A percentile compares a stretch with the other conserved stretches of the same genome.
These are phyloP conservation scores for Pseudogymnoascus sp. DNA, from an alignment of 2,329 filamentous ascomycete genomes.

Conservation along the genomic window DNA sequence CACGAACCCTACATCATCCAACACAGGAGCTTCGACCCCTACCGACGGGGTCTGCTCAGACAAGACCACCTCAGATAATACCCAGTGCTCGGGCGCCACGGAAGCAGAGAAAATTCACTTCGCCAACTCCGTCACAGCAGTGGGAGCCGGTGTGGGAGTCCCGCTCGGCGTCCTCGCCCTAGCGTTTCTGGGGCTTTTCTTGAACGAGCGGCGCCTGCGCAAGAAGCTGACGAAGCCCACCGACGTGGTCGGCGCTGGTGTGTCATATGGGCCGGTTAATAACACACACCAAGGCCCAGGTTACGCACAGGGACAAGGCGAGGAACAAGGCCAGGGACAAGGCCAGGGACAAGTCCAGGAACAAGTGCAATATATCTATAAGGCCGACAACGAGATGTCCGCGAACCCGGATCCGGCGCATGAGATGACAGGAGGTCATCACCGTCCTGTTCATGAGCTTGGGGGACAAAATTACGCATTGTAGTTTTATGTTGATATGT, in stretches of 20 bases:
- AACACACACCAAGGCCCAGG: not conserved
- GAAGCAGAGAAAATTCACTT: not conserved
- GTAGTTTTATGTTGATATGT: not conserved
- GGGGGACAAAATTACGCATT: not conserved
- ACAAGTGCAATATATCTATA: not conserved
- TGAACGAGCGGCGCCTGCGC: conserved; percentile 10
- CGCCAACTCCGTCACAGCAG: conserved; percentile 1
- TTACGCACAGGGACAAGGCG: not conserved
- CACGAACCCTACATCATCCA: not conserved
- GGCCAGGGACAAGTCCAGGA: conserved; percentile 14
- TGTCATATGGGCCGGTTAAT: not conserved
- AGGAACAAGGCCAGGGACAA: not conserved
- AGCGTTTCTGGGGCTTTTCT: conserved; percentile 9
- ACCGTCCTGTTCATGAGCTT: not conserved
- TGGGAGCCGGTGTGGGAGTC: conserved; percentile 14
- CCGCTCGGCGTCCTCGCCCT: conserved; percentile 9
- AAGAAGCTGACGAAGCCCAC: not conserved
- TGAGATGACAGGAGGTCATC: not conserved
- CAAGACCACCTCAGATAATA: not conserved
- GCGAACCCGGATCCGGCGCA: not conserved
- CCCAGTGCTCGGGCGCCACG: not conserved
- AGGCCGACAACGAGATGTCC: not conserved
- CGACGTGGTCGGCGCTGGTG: not conserved
- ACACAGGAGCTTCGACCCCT: not conserved
- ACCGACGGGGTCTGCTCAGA: not conserved